Conservation (phyloP, 129 eudicot genomes). For the Lonicera japonica region DNA sequence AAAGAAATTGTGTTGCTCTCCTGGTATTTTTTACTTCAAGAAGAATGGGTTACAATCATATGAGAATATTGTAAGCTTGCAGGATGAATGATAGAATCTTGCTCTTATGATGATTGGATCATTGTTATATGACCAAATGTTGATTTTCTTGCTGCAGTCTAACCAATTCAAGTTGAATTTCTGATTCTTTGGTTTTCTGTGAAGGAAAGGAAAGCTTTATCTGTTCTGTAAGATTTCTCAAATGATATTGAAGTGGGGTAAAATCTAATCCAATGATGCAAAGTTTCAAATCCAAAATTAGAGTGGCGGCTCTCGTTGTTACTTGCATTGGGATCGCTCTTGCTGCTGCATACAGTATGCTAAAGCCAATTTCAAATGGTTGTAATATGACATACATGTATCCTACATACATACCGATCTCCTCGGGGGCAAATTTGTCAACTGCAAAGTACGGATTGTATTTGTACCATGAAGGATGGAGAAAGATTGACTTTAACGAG, state of each 20-base stretch:
- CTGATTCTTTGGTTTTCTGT: not conserved
- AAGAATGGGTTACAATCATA: too few relatives aligned
- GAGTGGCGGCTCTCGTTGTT: constrained; percentile 37
- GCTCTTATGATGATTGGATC: too few relatives aligned
- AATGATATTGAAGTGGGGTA: constrained; percentile 4
- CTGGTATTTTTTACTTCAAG: too few relatives aligned
- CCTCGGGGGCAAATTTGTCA: constrained; percentile 42
- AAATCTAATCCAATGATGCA: constrained; percentile 23
- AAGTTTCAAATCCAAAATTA: constrained; percentile 35
- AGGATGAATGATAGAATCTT: too few relatives aligned
- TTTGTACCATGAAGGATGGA: constrained; percentile 98
- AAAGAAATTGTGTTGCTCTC: too few relatives aligned
- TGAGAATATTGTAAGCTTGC: too few relatives aligned
- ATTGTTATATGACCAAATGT: too few relatives aligned
- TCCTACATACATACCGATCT: constrained; percentile 83
- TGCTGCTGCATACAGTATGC: constrained; percentile 45
- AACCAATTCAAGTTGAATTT: not conserved
- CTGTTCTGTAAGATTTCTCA: not conserved
- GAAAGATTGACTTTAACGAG: constrained; percentile 61
- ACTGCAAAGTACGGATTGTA: constrained; percentile 59
- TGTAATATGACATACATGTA: constrained; percentile 97
- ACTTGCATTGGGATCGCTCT: constrained; percentile 38
- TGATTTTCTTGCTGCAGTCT: too few relatives aligned
- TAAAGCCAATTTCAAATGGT: constrained; percentile 68
- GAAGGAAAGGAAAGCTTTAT: constrained; percentile 35